Evolutionary conservation across 441 rosid species (phyloP), one percentile per base, ranked within the genome.

Genomic region (Macaranga tanarius): DNA sequence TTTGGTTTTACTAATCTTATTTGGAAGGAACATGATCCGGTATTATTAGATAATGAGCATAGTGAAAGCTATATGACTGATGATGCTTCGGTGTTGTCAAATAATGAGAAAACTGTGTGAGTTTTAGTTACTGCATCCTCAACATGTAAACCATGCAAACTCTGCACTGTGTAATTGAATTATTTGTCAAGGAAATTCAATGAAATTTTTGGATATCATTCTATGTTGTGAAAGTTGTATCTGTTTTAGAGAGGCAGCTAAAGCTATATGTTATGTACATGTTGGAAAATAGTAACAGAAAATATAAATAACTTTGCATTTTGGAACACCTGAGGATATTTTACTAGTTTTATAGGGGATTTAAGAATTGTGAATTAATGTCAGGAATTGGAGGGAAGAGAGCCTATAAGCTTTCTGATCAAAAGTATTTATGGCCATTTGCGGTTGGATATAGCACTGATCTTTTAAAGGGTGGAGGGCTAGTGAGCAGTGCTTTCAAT

Each of bases 1-100:
- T 89, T 89, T 78, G 87, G 86, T 73, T 93, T 84, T 77, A 80
- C 62, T 75, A 76, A 59, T 78, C 73, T 87, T 81, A 75, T 81
- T 54, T 80, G 84, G 84, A 89, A 87, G 88, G 88, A 84, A 44
- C 79, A 76, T 70, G 77, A 73, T 67, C 76, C 77, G 59, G 25
- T 68, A 59, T 70, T 79, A 52, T 75, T 73, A 38, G 84, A 78
- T 72, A 76, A 70, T 58, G 48, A 61, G 62, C 73, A 77, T 66
- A 50, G 26, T 26, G 69, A 80, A 65, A 72, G 47, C 17, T 20
- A 26, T 16, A 13, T 15, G 69, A 59, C 12, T 64, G 31, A 38
- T 68, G 19, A 44, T 51, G 44, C 55, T 73, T 55, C 59, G 22
- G 5, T 47, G 9, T 55, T 56, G 42, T 38, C 57, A 47, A 31